Evolutionary conservation across 208 protist genomes (phyloP).

Genomic region (Leishmania braziliensis): DNA sequence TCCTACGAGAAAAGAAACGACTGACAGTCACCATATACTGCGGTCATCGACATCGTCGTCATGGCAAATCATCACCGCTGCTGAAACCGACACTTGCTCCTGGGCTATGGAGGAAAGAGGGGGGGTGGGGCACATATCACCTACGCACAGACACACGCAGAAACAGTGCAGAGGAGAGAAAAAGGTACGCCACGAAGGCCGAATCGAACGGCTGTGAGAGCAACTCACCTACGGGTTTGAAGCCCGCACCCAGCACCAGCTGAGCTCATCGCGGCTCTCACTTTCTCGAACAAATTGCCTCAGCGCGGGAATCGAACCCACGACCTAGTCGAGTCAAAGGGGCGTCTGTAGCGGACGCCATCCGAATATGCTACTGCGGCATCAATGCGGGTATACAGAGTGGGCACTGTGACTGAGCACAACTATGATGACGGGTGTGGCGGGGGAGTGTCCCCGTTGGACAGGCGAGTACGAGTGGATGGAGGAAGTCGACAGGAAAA

Average conservation of each 20-base stretch:
- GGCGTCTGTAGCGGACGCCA: not conserved
- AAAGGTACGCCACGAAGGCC: slow-evolving; percentile 87
- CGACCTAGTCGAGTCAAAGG: not conserved
- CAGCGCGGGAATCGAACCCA: slow-evolving; percentile 34
- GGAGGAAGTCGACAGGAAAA: not conserved
- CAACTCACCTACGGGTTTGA: slow-evolving; percentile 94
- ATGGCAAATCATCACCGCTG: not conserved
- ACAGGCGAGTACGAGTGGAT: not conserved
- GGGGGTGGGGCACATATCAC: not conserved
- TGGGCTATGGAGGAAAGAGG: not conserved
- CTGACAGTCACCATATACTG: not conserved
- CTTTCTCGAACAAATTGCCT: slow-evolving; percentile 10
- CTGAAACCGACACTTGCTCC: not conserved
- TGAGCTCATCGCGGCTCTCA: slow-evolving; percentile 85
- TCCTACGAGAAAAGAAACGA: not conserved
- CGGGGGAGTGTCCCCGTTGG: not conserved
- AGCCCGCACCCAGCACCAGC: slow-evolving; percentile 93
- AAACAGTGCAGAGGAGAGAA: slow-evolving; percentile 25
- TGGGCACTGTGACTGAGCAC: not conserved
- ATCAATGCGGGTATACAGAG: not conserved
- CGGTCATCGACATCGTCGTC: not conserved
- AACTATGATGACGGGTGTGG: not conserved
- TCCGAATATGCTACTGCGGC: not conserved
- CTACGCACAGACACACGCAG: not conserved
- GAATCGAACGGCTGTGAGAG: slow-evolving; percentile 94